Base-by-base conservation (phyloP, 2,329 filamentous ascomycete species). In the Ceratocystis huliohia region DNA sequence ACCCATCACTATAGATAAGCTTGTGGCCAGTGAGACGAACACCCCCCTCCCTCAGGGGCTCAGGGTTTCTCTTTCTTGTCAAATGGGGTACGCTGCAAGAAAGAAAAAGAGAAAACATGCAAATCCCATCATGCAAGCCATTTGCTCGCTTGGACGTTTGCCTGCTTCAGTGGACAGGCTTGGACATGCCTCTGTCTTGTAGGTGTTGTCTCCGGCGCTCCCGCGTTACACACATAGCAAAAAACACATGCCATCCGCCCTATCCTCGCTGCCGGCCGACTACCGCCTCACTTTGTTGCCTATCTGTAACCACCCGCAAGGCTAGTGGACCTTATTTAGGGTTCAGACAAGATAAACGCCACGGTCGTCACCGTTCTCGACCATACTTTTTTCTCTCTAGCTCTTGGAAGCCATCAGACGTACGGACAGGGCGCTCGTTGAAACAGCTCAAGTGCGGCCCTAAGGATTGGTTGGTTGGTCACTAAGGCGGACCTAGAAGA, bases 1-100 rank as follows among this genome's bases (percentile, higher is more conserved):
- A 17, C 8, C 25, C 28, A 17, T 59, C 53, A 33, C 33, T 59
- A 59, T 59, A 59, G 53, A 25, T 20, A 48, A 20, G 45, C 45
- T 48, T 59, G 28, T 33, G 53, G 25, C 53, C 53, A 37, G 17
- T 59, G 53, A 59, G 53, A 59, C 53, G 53, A 59, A 59, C 53
- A 53, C 48, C 48, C 13, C 48, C 17, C 20, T 53, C 17, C 46
- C 46, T 50, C 28, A 59, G 53, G 53, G 53, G 53, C 28, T 59
- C 28, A 33, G 15, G 53, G 28, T 33, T 8, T 33, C 25, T 59
- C 53, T 30, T 59, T 59, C 13, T 59, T 59, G 53, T 59, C 28
- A 33, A 33, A 30, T 37, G 33, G 33, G 53, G 28, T 17, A 17
- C 13, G 53, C 48, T 53, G 10, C 33, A 13, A 28, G 20, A 53